Conservation (phyloP, 1,284 basidiomycete species). For the Prillingera fragicola region DNA sequence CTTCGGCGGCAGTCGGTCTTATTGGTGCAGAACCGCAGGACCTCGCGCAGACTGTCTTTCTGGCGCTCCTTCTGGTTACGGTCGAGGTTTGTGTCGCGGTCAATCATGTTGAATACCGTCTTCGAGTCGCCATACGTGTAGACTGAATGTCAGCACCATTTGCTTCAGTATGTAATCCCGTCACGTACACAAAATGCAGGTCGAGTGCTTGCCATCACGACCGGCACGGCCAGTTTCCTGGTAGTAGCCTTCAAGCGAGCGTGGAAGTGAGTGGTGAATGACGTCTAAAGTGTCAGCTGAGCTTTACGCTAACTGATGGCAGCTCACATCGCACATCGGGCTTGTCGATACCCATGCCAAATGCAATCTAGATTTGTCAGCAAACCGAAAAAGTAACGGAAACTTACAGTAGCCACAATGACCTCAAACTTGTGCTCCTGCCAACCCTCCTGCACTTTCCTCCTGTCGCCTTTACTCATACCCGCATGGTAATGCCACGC, state of each 20-base stretch:
- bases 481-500: slow-evolving; percentile 85
- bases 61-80: slow-evolving; percentile 58
- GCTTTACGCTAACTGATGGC: neutral
- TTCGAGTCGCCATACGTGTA: slow-evolving; percentile 55
- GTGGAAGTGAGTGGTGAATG: slow-evolving; percentile 67
- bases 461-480: slow-evolving; percentile 62
- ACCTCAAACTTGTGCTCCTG: slow-evolving; percentile 66
- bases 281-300: slow-evolving; percentile 56
- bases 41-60: slow-evolving; percentile 55
- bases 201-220: slow-evolving; percentile 63
- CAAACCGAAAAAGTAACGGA: neutral
- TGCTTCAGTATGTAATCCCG: slow-evolving; percentile 9
- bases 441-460: slow-evolving; percentile 67
- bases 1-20: slow-evolving; percentile 78
- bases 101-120: slow-evolving; percentile 55
- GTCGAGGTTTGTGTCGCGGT: slow-evolving; percentile 51
- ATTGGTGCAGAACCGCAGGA: slow-evolving; percentile 73
- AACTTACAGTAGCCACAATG: slow-evolving; percentile 74
- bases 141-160: slow-evolving; percentile 49
- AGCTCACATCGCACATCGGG: slow-evolving; percentile 57
- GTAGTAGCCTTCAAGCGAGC: slow-evolving; percentile 67
- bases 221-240: slow-evolving; percentile 83
- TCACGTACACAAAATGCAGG: slow-evolving; percentile 56
- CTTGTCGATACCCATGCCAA: slow-evolving; percentile 98
- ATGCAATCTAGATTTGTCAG: slow-evolving; percentile 59